Percentiles rank a stretch among this genome's conserved stretches.
phyloP scores from a whole-genome alignment of 2,329 filamentous ascomycete genomes.

The Calonectria hawksworthii region DNA sequence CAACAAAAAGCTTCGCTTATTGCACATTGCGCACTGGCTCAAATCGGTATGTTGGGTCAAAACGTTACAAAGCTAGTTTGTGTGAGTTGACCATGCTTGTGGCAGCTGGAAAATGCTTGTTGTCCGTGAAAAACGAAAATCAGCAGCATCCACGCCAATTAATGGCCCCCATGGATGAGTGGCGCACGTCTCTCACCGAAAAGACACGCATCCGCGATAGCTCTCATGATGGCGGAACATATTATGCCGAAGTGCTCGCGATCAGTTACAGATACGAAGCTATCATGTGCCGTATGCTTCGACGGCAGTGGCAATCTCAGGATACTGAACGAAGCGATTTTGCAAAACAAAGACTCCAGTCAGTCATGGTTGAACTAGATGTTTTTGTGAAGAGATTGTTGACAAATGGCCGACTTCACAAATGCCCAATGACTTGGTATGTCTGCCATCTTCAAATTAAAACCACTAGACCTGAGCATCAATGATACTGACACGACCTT shows the following conservation, averaged over 20 bases:
- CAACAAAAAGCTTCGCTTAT: constrained; percentile 25
- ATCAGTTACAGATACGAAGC: constrained; percentile 36
- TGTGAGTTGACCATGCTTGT: not conserved
- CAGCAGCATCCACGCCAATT: not conserved
- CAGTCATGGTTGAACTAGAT: constrained; percentile 29
- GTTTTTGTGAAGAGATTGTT: constrained; percentile 25
- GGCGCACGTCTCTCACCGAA: constrained; percentile 20
- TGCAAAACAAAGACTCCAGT: constrained; percentile 31
- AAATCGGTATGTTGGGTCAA: constrained; percentile 25
- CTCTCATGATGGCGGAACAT: not conserved
- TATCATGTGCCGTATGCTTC: constrained; percentile 31
- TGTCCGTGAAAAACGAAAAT: not conserved
- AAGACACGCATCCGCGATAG: constrained; percentile 7
- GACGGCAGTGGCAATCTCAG: constrained; percentile 12
- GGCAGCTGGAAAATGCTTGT: not conserved
- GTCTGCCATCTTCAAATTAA: not conserved
- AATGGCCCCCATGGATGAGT: constrained; percentile 10
- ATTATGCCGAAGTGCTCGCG: constrained; percentile 10
- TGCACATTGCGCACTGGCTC: constrained; percentile 23
- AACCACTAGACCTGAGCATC: not conserved
- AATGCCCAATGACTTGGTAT: constrained; percentile 29
- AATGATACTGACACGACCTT: not conserved
- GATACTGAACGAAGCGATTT: constrained; percentile 6
- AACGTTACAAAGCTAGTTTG: not conserved
- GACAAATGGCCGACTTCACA: not conserved